Conservation (phyloP, 495 filamentous ascomycete species). For the Aspergillus hancockii region DNA sequence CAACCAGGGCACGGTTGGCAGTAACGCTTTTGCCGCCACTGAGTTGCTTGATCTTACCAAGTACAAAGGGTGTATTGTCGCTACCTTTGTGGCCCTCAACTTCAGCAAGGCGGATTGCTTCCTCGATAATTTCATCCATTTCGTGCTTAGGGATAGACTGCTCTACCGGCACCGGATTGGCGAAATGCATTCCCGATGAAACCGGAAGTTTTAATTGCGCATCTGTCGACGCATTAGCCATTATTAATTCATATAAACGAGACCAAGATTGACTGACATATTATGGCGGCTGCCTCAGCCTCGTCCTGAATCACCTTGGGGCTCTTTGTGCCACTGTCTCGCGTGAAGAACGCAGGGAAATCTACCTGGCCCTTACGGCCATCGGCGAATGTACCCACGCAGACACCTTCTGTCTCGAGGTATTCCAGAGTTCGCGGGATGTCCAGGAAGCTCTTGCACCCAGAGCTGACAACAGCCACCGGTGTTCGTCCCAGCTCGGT, state of each 20-base stretch:
- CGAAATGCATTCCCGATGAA: slow-evolving; percentile 75
- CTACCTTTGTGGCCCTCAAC: slow-evolving; percentile 69
- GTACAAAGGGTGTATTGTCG: slow-evolving; percentile 86
- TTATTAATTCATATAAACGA: neutral
- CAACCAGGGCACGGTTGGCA: slow-evolving; percentile 77
- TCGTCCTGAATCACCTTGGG: slow-evolving; percentile 73
- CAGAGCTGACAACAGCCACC: slow-evolving; percentile 84
- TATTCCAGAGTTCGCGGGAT: slow-evolving; percentile 89
- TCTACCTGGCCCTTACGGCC: slow-evolving; percentile 66
- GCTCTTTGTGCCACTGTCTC: slow-evolving; percentile 80
- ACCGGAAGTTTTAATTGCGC: slow-evolving; percentile 65
- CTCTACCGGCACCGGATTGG: slow-evolving; percentile 80
- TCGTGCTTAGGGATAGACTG: slow-evolving; percentile 67
- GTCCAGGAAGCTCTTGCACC: slow-evolving; percentile 95
- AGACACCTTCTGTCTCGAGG: slow-evolving; percentile 88
- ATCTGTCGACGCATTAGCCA: slow-evolving; percentile 40
- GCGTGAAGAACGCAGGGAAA: slow-evolving; percentile 86
- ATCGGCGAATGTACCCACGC: slow-evolving; percentile 86
- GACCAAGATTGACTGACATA: slow-evolving; percentile 59
- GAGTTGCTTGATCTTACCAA: slow-evolving; percentile 77
- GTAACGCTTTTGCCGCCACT: slow-evolving; percentile 69
- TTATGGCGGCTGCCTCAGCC: slow-evolving; percentile 80
- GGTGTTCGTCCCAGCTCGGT: slow-evolving; percentile 92
- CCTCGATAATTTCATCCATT: slow-evolving; percentile 72
- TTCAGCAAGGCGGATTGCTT: slow-evolving; percentile 72